Conservation (phyloP, 2,329 filamentous ascomycete genomes). For the Exophiala mesophila region DNA sequence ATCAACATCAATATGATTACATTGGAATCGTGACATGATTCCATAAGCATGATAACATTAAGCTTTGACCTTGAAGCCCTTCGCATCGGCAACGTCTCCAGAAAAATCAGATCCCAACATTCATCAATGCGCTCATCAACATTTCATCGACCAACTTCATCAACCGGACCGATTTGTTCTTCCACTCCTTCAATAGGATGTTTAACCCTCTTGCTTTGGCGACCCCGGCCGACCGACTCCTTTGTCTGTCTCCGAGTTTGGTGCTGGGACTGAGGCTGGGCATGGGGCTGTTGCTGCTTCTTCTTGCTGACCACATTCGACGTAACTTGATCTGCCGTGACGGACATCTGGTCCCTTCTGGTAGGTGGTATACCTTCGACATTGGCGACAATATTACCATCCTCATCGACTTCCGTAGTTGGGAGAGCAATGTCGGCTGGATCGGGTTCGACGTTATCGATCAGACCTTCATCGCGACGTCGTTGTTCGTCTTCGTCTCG, state of each 20-base stretch:
- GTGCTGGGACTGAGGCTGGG: slow-evolving; percentile 4
- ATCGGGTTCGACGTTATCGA: slow-evolving; percentile 10
- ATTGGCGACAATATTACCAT: not conserved
- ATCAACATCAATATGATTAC: too few relatives aligned
- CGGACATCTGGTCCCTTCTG: slow-evolving; percentile 9
- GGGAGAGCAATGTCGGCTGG: slow-evolving; percentile 28
- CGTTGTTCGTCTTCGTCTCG: slow-evolving; percentile 37
- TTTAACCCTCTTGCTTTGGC: slow-evolving; percentile 15
- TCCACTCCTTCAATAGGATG: slow-evolving; percentile 21
- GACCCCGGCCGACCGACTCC: slow-evolving; percentile 11
- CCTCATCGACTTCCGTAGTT: slow-evolving; percentile 28
- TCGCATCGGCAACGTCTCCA: too few relatives aligned
- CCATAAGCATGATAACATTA: too few relatives aligned
- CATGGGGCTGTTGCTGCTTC: slow-evolving; percentile 10
- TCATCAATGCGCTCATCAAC: too few relatives aligned
- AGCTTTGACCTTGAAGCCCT: too few relatives aligned
- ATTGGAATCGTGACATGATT: too few relatives aligned
- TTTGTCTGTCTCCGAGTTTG: slow-evolving; percentile 9
- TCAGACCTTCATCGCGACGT: slow-evolving; percentile 24
- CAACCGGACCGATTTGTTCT: slow-evolving; percentile 21
- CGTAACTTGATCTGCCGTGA: slow-evolving; percentile 13
- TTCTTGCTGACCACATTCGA: slow-evolving; percentile 6
- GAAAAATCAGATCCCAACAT: too few relatives aligned
- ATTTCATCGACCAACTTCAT: slow-evolving; percentile 13
- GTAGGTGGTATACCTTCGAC: not conserved